These are phyloP conservation scores for Chlamydomonas sp. DNA, from an alignment of 139 green algal genomes.

Conservation along the genomic window DNA sequence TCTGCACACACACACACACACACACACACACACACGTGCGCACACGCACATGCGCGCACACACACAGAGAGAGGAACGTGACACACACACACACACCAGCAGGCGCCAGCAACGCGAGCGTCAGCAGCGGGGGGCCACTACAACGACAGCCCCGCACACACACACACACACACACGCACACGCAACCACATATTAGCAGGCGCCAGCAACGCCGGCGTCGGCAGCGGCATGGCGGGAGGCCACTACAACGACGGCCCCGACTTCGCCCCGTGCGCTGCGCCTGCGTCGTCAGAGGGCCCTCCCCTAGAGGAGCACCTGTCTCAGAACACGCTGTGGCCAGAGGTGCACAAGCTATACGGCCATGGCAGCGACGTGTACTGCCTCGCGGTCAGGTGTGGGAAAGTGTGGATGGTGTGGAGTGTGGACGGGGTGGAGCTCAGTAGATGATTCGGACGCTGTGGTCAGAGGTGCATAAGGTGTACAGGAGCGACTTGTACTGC, in stretches of 20 bases:
- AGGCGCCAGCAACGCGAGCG: too few species aligned
- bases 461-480: constrained; percentile 31
- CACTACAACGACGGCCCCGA: constrained; percentile 70
- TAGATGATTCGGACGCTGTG: constrained; percentile 20
- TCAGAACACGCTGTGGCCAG: constrained; percentile 86
- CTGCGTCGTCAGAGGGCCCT: constrained; percentile 42
- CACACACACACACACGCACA: not conserved
- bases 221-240: constrained; percentile 16
- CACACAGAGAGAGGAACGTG: too few species aligned
- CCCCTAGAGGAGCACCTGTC: constrained; percentile 89
- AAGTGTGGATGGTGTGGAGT: constrained; percentile 64
- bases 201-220: not conserved
- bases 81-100: too few species aligned
- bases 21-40: not conserved
- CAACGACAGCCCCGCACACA: not conserved
- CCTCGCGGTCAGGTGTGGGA: constrained; percentile 50
- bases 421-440: constrained; percentile 64
- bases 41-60: not conserved
- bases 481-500: not conserved
- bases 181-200: too few species aligned
- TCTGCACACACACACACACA: not conserved
- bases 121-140: too few species aligned
- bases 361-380: constrained; percentile 87
- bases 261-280: constrained; percentile 59
- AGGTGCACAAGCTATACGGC: constrained; percentile 92